phyloP scores from a whole-genome alignment of 805 yeast genomes.

The Hanseniaspora thailandica region DNA sequence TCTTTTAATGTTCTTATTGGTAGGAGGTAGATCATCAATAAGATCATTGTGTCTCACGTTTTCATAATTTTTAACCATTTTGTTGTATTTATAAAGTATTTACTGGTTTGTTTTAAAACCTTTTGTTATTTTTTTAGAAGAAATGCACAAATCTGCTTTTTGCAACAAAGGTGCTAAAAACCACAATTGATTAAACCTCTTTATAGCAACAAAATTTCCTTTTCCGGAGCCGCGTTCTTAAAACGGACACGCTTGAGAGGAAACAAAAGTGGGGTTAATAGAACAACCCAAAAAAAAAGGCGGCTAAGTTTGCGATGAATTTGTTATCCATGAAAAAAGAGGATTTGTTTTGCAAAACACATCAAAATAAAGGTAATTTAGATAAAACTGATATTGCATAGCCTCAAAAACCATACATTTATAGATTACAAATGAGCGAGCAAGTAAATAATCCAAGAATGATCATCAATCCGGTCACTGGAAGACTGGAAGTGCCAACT shows the following conservation, averaged over 20 bases:
- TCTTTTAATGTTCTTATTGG: not conserved
- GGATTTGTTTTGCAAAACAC: no score
- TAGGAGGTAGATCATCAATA: not conserved
- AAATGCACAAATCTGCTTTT: no score
- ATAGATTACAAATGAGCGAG: not conserved
- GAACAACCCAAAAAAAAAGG: not conserved
- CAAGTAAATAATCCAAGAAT: not conserved
- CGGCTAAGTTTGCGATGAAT: not conserved
- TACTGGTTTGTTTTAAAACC: no score
- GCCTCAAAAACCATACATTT: not conserved
- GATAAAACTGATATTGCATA: no score
- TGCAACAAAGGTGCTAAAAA: not conserved
- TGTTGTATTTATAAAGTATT: no score
- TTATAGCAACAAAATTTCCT: not conserved
- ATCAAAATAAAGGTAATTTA: no score
- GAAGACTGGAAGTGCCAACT: not conserved
- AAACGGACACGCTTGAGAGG: not conserved
- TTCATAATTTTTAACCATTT: not conserved
- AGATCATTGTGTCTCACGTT: not conserved
- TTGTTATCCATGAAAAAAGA: not conserved
- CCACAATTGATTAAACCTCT: not conserved
- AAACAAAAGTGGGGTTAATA: not conserved
- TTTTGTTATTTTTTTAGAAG: no score
- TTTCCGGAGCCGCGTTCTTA: not conserved
- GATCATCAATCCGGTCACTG: conserved; percentile 5